Base-by-base conservation (phyloP, 2,329 filamentous ascomycete genomes). In the Fusarium decemcellulare region DNA sequence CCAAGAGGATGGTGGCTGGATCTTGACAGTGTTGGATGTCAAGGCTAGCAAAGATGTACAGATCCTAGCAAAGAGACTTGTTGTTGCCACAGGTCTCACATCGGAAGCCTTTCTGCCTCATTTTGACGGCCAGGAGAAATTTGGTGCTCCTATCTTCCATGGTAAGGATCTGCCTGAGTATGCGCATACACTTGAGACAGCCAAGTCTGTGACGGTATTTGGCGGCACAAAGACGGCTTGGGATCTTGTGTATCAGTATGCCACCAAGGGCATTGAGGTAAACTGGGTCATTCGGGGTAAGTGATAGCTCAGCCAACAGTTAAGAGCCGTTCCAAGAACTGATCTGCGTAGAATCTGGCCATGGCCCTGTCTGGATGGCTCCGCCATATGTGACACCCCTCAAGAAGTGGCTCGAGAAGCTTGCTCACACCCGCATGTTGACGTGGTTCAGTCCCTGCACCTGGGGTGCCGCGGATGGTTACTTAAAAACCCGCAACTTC, bases 361-460 rank as follows among this genome's bases (percentile, higher is more conserved):
- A 85, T 53, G 88, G 89, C 0, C 88, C 89, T 0, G 80, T 82
- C 0, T 91, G 80, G 81, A 81, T 91, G 76, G 78, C 85, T 4
- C 85, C 86, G 4, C 78, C 84, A 2, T 87, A 87, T 63, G 88
- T 92, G 15, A 91, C 90, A 1, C 89, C 89, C 0, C 74, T 91
- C 36, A 88, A 88, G 76, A 84, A 83, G 53, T 86, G 85, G 81
- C 79, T 92, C 5, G 90, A 92, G 75, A 87, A 88, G 70, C 81
- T 92, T 1, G 70, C 73, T 3, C 76, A 73, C 57, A 74, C 86
- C 1, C 86, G 91, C 0, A 84, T 90, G 63, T 77, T 92, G 56
- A 89, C 86, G 2, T 92, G 88, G 86, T 87, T 93, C 76, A 88
- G 85, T 47, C 90, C 91, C 0, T 92, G 90, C 71, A 84, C 87